Base-by-base conservation (phyloP, 2,329 filamentous ascomycete genomes). In the Aspergillus pseudotamarii region DNA sequence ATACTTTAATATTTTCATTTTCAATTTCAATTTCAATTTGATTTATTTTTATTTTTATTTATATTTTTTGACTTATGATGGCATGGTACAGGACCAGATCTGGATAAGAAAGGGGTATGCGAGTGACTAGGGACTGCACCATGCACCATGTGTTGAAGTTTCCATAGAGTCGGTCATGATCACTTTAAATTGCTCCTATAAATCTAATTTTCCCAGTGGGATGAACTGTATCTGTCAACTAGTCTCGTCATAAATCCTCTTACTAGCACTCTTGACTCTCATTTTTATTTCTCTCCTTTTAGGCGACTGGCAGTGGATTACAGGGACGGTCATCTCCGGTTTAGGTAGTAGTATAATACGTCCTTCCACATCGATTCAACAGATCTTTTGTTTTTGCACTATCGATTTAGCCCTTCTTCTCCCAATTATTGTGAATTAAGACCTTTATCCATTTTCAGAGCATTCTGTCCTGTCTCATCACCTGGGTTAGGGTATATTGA, bases 191-290 rank as follows among this genome's bases (percentile, higher is more conserved):
- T 59, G 53, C 30, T n/a, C 26, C 28, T 12, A 8, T 12, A 54
- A 36, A 21, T 36, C 46, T 54, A 28, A 19, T 55, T 57, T 14
- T 61, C 34, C 23, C 57, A 58, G 57, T 48, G 53, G 58, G 46
- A 53, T 60, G 45, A 60, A 60, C 38, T 34, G 38, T 54, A 55
- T 34, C 38, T 55, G 38, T 48, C 38, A 62, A 45, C 56, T 38
- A 43, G 34, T 50, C 60, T 60, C 50, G 48, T 56, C 59, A 34
- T 53, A 53, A 32, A 34, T 30, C 28, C 16, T 53, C 50, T n/a
- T n/a, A n/a, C 28, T 53, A 28, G 32, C 5, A 14, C 19, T 36
- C 10, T 54, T 23, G 30, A 23, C 32, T 14, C 21, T 34, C 32
- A 34, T 36, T 54, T 21, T 54, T 54, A 28, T 48, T 26, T 26